Evolutionary conservation across 495 filamentous ascomycete species (phyloP).

Genomic region (Astrothelium subdiscretum): DNA sequence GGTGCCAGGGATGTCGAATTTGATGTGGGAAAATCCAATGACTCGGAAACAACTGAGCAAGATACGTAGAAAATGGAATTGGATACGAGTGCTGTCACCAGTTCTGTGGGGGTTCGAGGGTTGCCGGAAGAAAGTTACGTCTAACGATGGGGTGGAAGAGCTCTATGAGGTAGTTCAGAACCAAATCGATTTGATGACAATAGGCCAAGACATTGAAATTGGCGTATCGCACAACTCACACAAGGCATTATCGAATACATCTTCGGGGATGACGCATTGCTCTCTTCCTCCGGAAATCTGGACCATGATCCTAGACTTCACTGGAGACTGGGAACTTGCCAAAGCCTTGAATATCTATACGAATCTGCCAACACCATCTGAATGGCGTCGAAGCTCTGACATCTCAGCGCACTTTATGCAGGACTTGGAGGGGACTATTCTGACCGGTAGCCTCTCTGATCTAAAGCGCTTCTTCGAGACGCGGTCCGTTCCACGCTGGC

Average conservation of each 20-base stretch:
- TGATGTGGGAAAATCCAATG: slow-evolving; percentile 80
- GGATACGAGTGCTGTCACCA: slow-evolving; percentile 61
- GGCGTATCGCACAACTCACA: slow-evolving; percentile 25
- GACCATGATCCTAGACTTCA: slow-evolving; percentile 72
- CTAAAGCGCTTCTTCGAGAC: slow-evolving; percentile 54
- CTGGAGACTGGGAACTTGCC: slow-evolving; percentile 82
- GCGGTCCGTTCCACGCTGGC: slow-evolving; percentile 53
- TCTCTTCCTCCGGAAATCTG: slow-evolving; percentile 72
- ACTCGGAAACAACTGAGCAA: slow-evolving; percentile 73
- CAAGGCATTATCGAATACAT: slow-evolving; percentile 20
- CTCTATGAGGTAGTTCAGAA: slow-evolving; percentile 43
- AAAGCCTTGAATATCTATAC: slow-evolving; percentile 69
- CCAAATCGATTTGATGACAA: slow-evolving; percentile 48
- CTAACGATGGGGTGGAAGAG: slow-evolving; percentile 28
- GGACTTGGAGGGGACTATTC: slow-evolving; percentile 67
- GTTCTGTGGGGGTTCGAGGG: slow-evolving; percentile 62
- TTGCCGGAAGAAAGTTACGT: slow-evolving; percentile 33
- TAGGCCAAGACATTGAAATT: slow-evolving; percentile 45
- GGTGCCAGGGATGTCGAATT: slow-evolving; percentile 68
- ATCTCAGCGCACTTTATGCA: slow-evolving; percentile 38
- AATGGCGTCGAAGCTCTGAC: slow-evolving; percentile 48
- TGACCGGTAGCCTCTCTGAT: slow-evolving; percentile 54
- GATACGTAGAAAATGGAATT: slow-evolving; percentile 67
- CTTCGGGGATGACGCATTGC: slow-evolving; percentile 1
- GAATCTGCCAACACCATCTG: slow-evolving; percentile 55